Evolutionary conservation across 2,329 filamentous ascomycete genomes (phyloP).

Genomic region (Aspergillus ochraceoroseus): DNA sequence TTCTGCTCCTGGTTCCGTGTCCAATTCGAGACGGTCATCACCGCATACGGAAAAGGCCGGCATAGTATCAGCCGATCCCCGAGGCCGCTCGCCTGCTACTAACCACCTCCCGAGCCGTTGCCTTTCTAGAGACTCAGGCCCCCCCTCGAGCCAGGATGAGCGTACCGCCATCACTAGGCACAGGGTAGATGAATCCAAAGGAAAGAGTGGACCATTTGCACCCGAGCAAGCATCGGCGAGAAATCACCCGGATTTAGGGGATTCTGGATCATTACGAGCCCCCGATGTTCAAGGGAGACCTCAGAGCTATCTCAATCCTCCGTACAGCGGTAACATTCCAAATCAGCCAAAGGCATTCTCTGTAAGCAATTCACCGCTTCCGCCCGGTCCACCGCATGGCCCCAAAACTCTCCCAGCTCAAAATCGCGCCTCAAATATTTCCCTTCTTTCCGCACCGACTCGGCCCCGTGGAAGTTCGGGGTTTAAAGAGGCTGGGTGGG

Average conservation of each 20-base stretch:
- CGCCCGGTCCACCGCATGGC: slow-evolving; percentile 39
- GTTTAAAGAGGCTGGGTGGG: slow-evolving; percentile 35
- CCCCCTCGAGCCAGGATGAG: slow-evolving; percentile 13
- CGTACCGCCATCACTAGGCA: slow-evolving; percentile 8
- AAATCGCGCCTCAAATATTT: slow-evolving; percentile 37
- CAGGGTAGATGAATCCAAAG: slow-evolving; percentile 16
- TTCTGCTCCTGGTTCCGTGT: slow-evolving; percentile 52
- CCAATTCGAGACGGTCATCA: slow-evolving; percentile 59
- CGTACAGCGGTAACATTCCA: slow-evolving; percentile 25
- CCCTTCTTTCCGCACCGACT: slow-evolving; percentile 46
- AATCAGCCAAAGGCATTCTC: slow-evolving; percentile 32
- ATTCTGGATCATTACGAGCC: slow-evolving; percentile 3
- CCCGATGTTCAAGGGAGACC: slow-evolving; percentile 10
- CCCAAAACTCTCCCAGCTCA: slow-evolving; percentile 35
- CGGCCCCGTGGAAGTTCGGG: slow-evolving; percentile 42
- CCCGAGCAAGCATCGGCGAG: slow-evolving; percentile 16
- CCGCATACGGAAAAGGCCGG: slow-evolving; percentile 53
- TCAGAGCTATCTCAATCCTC: slow-evolving; percentile 18
- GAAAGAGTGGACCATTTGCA: slow-evolving; percentile 14
- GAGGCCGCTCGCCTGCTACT: slow-evolving; percentile 26
- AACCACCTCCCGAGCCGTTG: slow-evolving; percentile 24
- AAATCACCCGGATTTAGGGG: slow-evolving; percentile 16
- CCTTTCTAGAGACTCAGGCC: slow-evolving; percentile 19
- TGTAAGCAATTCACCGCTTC: slow-evolving; percentile 27
- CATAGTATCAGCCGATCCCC: slow-evolving; percentile 35